Percentiles rank a stretch among this genome's conserved stretches.
Conservation (phyloP, 176 grass and related monocot species). For the Sorghum bicolor region Sorghum_bicolor_NCBIv3 NC_012879.2:11000501-11001000, state of each 20-base stretch:
- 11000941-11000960: background rate
- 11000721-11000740: too few relatives aligned
- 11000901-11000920: background rate
- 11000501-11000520: background rate
- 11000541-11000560: background rate
- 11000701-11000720: too few relatives aligned
- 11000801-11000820: background rate
- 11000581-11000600: background rate
- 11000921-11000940: background rate
- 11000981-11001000: background rate
- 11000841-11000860: background rate
- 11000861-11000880: background rate
- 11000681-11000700: too few relatives aligned
- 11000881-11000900: background rate
- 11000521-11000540: background rate
- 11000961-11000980: background rate
- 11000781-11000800: too few relatives aligned
- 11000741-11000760: too few relatives aligned
- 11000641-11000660: background rate
- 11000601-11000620: background rate
- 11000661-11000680: too few relatives aligned
- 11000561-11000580: background rate
- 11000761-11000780: too few relatives aligned
- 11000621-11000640: background rate
- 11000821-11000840: constrained; percentile 23